Evolutionary conservation across 2,329 filamentous ascomycete genomes (phyloP).

Genomic region (Trichoderma atroviride): DNA sequence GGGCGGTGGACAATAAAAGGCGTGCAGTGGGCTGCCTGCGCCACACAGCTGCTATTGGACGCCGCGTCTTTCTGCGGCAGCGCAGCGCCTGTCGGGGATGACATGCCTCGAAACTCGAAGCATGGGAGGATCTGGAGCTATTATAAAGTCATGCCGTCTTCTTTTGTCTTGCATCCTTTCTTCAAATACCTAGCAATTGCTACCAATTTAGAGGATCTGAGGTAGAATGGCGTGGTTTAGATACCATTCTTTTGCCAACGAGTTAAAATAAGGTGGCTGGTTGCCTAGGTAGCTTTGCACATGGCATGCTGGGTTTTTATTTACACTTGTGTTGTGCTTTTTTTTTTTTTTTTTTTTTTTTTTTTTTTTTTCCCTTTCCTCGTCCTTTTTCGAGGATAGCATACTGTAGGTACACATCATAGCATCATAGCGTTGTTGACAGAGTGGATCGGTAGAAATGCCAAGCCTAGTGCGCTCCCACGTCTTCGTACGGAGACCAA

Average conservation of each 20-base stretch:
- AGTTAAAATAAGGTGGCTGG: background rate
- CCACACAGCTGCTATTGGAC: slow-evolving; percentile 17
- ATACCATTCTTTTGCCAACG: too few species aligned
- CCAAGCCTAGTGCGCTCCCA: background rate
- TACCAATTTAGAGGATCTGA: background rate
- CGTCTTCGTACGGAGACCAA: background rate
- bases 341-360: background rate
- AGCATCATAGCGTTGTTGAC: slow-evolving; percentile 2
- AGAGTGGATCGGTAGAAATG: background rate
- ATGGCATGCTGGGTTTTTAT: background rate
- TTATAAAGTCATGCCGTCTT: background rate
- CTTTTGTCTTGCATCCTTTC: background rate
- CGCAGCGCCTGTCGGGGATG: slow-evolving; percentile 20
- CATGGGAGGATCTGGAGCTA: background rate
- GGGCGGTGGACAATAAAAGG: slow-evolving; percentile 22
- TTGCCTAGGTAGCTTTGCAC: background rate
- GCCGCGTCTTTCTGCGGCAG: slow-evolving; percentile 6
- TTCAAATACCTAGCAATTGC: background rate
- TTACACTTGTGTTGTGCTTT: background rate
- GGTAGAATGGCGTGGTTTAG: background rate
- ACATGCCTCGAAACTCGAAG: slow-evolving; percentile 13
- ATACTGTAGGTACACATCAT: background rate
- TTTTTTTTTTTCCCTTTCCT: background rate
- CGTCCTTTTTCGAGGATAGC: background rate
- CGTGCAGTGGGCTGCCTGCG: slow-evolving; percentile 17